These are phyloP conservation scores for Sugiyamaella grinbergsii DNA, from an alignment of 1,139 yeast genomes.

Conservation along the genomic window DNA sequence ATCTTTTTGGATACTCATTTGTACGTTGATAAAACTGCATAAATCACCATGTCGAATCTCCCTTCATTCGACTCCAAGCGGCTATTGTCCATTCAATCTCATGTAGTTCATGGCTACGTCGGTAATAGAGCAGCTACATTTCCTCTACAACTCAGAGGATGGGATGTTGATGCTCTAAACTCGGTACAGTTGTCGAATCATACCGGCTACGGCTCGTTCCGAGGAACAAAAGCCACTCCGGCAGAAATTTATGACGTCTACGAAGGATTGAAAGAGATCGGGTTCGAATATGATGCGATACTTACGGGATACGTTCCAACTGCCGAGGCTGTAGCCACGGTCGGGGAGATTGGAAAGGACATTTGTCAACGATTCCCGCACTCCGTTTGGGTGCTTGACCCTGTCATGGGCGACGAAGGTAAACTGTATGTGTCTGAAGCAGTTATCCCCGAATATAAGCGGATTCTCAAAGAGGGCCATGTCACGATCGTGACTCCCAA, in stretches of 20 bases:
- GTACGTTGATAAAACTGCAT: not conserved
- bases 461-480: slow-evolving; percentile 51
- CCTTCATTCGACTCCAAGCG: slow-evolving; percentile 22
- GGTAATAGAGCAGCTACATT: slow-evolving; percentile 81
- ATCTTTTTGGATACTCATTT: not conserved
- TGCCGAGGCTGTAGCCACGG: slow-evolving; percentile 52
- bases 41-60: not conserved
- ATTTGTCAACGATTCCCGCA: slow-evolving; percentile 34
- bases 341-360: slow-evolving; percentile 49
- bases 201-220: slow-evolving; percentile 67
- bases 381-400: slow-evolving; percentile 71
- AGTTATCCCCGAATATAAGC: slow-evolving; percentile 65
- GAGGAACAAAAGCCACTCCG: slow-evolving; percentile 50
- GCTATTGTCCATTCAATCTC: slow-evolving; percentile 68
- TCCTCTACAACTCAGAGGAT: slow-evolving; percentile 74
- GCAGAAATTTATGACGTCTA: slow-evolving; percentile 48
- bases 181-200: slow-evolving; percentile 83
- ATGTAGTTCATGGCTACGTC: slow-evolving; percentile 85
- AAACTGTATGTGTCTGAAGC: slow-evolving; percentile 72
- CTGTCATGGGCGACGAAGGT: slow-evolving; percentile 94
- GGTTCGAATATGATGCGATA: slow-evolving; percentile 57
- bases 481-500: slow-evolving; percentile 85
- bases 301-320: slow-evolving; percentile 76
- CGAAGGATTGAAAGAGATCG: slow-evolving; percentile 51
- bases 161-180: slow-evolving; percentile 83